These are phyloP conservation scores for Sporobolomyces roseus DNA, from an alignment of 768 basidiomycete genomes.

Conservation along the genomic window DNA sequence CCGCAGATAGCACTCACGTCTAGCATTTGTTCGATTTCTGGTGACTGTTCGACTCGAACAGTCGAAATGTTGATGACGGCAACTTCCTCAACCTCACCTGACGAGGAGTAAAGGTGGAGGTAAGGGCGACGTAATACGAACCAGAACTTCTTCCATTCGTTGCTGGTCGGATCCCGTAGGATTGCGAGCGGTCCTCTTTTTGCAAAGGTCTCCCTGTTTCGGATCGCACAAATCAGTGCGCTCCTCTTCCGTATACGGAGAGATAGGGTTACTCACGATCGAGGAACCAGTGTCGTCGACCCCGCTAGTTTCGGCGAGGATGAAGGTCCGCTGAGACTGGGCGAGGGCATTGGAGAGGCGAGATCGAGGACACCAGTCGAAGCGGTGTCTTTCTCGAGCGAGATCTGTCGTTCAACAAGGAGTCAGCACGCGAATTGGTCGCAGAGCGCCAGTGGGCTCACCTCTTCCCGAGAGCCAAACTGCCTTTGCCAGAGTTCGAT, in stretches of 20 bases:
- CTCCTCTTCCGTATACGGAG: too few relatives aligned
- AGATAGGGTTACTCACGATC: conserved; percentile 14
- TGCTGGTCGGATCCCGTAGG: conserved; percentile 71
- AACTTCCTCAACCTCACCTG: conserved; percentile 76
- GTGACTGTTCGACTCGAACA: conserved; percentile 78
- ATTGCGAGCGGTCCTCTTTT: conserved; percentile 81
- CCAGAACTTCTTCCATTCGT: conserved; percentile 78
- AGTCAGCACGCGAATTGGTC: conserved; percentile 5
- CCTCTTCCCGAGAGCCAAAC: conserved; percentile 72
- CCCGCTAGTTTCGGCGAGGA: conserved; percentile 19
- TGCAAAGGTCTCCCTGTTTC: conserved; percentile 60
- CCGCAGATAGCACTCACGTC: conserved; percentile 35
- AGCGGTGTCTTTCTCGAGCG: conserved; percentile 66
- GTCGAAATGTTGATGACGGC: conserved; percentile 76
- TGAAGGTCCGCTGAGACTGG: not conserved
- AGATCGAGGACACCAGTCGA: conserved; percentile 47
- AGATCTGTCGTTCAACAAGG: conserved; percentile 58
- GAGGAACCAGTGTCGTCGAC: conserved; percentile 6
- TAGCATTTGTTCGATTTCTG: conserved; percentile 64
- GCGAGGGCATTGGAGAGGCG: conserved; percentile 16
- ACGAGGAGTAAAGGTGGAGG: conserved; percentile 77
- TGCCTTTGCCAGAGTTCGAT: conserved; percentile 78
- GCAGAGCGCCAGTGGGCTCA: conserved; percentile 49
- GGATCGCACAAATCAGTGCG: conserved; percentile 45
- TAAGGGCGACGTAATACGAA: conserved; percentile 88